A percentile compares a stretch with the other conserved stretches of the same genome.
Evolutionary conservation across 495 filamentous ascomycete genomes (phyloP).

Genomic region (Podospora pseudopauciseta): DNA sequence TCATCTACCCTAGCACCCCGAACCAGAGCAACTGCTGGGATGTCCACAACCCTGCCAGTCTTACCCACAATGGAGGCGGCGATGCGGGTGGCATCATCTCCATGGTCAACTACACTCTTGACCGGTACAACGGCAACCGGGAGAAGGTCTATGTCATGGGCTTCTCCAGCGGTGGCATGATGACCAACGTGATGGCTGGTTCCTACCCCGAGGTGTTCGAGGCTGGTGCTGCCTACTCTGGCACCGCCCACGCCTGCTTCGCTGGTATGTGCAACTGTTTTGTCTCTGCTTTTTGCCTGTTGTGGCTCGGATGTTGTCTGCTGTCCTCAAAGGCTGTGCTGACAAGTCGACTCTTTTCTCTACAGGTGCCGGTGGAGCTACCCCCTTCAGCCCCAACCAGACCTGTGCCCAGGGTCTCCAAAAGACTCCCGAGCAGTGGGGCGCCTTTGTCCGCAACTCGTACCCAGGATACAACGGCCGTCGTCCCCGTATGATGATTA

Average conservation of each 20-base stretch:
- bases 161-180: conserved; percentile 54
- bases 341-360: background rate
- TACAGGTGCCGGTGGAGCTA: conserved; percentile 27
- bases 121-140: conserved; percentile 47
- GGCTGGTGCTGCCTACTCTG: conserved; percentile 54
- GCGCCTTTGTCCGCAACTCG: conserved; percentile 44
- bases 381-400: conserved; percentile 43
- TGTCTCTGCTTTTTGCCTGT: background rate
- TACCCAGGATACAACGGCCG: conserved; percentile 53
- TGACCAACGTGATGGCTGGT: conserved; percentile 57
- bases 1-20: conserved; percentile 50
- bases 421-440: conserved; percentile 50
- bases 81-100: conserved; percentile 52
- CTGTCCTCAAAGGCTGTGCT: background rate
- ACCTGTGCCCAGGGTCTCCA: conserved; percentile 51
- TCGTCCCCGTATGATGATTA: conserved; percentile 53
- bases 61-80: conserved; percentile 52
- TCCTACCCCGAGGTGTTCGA: conserved; percentile 58
- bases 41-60: conserved; percentile 42
- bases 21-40: conserved; percentile 56
- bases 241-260: conserved; percentile 52
- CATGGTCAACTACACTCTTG: conserved; percentile 53
- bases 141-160: conserved; percentile 51
- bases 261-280: conserved; percentile 18
- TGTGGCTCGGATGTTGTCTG: background rate